Evolutionary conservation across 768 basidiomycete genomes (phyloP).

Genomic region (Clitopilus passeckerianus): DNA sequence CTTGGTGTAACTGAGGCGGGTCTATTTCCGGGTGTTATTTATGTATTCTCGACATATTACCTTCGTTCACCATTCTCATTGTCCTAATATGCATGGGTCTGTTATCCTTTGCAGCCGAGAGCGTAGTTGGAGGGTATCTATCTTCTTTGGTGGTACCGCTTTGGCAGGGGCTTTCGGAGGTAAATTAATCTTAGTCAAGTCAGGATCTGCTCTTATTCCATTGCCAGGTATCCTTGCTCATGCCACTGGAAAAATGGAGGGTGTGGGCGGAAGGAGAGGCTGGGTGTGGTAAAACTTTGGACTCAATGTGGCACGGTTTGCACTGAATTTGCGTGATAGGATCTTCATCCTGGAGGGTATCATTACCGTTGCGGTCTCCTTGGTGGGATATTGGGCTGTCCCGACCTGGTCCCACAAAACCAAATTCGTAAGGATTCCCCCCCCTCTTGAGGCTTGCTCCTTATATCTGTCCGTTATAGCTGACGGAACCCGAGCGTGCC

Average conservation of each 20-base stretch:
- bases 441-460: background rate
- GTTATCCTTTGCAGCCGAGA: conserved; percentile 34
- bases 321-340: conserved; percentile 21
- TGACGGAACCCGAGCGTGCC: conserved; percentile 46
- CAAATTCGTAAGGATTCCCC: conserved; percentile 38
- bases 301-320: background rate
- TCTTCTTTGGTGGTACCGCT: conserved; percentile 60
- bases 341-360: conserved; percentile 57
- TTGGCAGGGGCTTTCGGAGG: conserved; percentile 64
- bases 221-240: conserved; percentile 50
- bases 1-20: conserved; percentile 59
- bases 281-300: conserved; percentile 47
- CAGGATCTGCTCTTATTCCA: background rate
- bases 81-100: background rate
- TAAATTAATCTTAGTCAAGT: conserved; percentile 10
- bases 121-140: conserved; percentile 55
- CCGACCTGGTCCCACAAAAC: conserved; percentile 58
- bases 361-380: conserved; percentile 42
- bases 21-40: conserved; percentile 53
- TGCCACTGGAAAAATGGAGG: conserved; percentile 55
- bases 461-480: conserved; percentile 20
- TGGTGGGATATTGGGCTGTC: conserved; percentile 46
- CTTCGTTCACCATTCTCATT: conserved; percentile 19
- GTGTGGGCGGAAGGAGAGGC: conserved; percentile 51
- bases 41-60: conserved; percentile 57